A percentile compares a stretch with the other conserved stretches of the same genome.
These are phyloP conservation scores for Knufia fluminis DNA, from an alignment of 2,329 filamentous ascomycete genomes.

Conservation along the genomic window DNA sequence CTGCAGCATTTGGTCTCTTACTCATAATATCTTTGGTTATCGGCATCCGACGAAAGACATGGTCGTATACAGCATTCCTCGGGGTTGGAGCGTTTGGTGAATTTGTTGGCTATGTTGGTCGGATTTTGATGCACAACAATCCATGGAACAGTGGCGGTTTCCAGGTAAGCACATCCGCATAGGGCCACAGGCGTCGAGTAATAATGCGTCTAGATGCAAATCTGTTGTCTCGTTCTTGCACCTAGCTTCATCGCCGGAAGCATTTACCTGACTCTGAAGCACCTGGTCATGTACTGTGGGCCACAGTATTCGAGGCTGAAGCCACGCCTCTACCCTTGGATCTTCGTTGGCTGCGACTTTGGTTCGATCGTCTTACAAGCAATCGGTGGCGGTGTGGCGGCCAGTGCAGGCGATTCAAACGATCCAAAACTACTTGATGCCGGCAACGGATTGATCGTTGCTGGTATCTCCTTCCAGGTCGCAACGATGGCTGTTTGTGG, in stretches of 20 bases:
- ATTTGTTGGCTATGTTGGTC: slow-evolving; percentile 47
- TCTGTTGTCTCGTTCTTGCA: slow-evolving; percentile 47
- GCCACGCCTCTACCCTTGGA: slow-evolving; percentile 45
- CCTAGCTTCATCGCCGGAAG: slow-evolving; percentile 48
- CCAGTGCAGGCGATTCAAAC: slow-evolving; percentile 33
- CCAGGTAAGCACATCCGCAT: slow-evolving; percentile 42
- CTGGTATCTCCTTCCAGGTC: slow-evolving; percentile 50
- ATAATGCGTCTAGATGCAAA: slow-evolving; percentile 32
- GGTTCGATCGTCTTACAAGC: slow-evolving; percentile 52
- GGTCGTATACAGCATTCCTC: slow-evolving; percentile 44
- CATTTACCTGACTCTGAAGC: slow-evolving; percentile 49
- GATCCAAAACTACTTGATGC: slow-evolving; percentile 30
- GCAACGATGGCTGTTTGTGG: slow-evolving; percentile 35
- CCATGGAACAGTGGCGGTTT: slow-evolving; percentile 47
- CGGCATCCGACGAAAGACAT: slow-evolving; percentile 45
- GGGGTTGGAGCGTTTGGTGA: slow-evolving; percentile 43
- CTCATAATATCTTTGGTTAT: slow-evolving; percentile 40
- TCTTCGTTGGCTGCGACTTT: slow-evolving; percentile 53
- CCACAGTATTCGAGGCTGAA: slow-evolving; percentile 38
- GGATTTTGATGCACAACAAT: slow-evolving; percentile 45
- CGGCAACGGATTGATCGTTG: slow-evolving; percentile 49
- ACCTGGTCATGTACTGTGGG: slow-evolving; percentile 49
- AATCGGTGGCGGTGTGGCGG: slow-evolving; percentile 48
- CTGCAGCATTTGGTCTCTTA: slow-evolving; percentile 43
- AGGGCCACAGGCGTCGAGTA: slow-evolving; percentile 40